These are phyloP conservation scores for Phyllosticta paracitricarpa DNA, from an alignment of 2,329 filamentous ascomycete genomes.

Conservation along the genomic window DNA sequence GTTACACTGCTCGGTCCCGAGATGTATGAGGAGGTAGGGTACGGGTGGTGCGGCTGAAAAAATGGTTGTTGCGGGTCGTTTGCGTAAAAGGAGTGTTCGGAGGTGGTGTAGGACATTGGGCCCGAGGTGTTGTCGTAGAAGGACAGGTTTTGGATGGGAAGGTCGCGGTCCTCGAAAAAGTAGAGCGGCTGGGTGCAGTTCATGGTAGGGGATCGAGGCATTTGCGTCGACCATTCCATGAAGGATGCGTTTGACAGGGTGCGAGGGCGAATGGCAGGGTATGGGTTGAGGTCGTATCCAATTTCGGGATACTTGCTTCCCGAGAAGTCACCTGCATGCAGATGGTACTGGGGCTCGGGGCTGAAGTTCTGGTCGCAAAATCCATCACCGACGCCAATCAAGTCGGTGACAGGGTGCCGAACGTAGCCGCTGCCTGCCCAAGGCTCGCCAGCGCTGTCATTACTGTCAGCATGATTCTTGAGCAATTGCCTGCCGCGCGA, in stretches of 20 bases:
- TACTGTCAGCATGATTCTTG: background rate
- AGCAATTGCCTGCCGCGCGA: too few relatives aligned
- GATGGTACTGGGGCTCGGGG: constrained; percentile 14
- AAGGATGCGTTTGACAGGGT: constrained; percentile 28
- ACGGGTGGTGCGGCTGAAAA: constrained; percentile 3
- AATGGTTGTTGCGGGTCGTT: background rate
- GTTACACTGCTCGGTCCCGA: constrained; percentile 1
- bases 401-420: background rate
- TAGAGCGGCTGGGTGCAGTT: constrained; percentile 18
- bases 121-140: constrained; percentile 9
- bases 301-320: constrained; percentile 9
- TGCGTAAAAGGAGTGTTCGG: constrained; percentile 10
- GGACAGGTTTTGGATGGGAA: background rate
- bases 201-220: constrained; percentile 21
- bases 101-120: constrained; percentile 7
- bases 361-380: background rate
- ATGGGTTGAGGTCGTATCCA: constrained; percentile 7
- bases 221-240: constrained; percentile 16
- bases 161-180: constrained; percentile 8
- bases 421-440: background rate
- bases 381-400: background rate
- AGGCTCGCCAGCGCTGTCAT: background rate
- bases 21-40: constrained; percentile 6
- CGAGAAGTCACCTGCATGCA: constrained; percentile 22
- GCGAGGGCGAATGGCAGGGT: constrained; percentile 20